Conservation (phyloP, 2,329 filamentous ascomycete genomes). For the Cladosporium sp. region DNA sequence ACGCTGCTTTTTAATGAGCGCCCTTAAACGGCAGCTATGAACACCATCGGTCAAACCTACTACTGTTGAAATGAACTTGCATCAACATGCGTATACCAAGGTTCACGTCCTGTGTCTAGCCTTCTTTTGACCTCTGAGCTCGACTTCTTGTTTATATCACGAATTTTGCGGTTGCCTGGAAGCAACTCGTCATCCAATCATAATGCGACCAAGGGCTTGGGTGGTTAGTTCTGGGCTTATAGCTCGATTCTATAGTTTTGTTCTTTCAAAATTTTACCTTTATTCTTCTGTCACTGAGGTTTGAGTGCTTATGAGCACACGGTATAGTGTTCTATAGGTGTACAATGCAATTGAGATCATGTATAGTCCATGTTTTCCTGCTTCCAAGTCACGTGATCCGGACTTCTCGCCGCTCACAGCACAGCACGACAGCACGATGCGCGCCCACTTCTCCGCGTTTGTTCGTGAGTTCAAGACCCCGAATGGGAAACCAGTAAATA, state of each 20-base stretch:
- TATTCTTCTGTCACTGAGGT: too few relatives aligned
- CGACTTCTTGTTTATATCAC: not conserved
- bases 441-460: not conserved
- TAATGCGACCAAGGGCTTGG: not conserved
- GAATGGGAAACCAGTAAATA: conserved; percentile 3
- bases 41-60: not conserved
- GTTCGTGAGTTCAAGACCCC: not conserved
- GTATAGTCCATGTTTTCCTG: too few relatives aligned
- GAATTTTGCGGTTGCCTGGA: not conserved
- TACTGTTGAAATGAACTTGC: not conserved
- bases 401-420: too few relatives aligned
- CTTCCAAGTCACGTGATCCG: too few relatives aligned
- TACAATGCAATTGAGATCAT: too few relatives aligned
- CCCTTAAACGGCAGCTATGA: not conserved
- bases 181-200: not conserved
- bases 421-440: too few relatives aligned
- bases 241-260: not conserved
- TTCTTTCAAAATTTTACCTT: too few relatives aligned
- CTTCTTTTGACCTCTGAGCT: not conserved
- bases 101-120: not conserved
- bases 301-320: too few relatives aligned
- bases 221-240: not conserved
- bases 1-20: not conserved
- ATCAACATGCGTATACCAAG: not conserved
- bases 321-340: too few relatives aligned